Evolutionary conservation across 1,284 basidiomycete species (phyloP).

Genomic region (Cutaneotrichosporon cavernicola): DNA sequence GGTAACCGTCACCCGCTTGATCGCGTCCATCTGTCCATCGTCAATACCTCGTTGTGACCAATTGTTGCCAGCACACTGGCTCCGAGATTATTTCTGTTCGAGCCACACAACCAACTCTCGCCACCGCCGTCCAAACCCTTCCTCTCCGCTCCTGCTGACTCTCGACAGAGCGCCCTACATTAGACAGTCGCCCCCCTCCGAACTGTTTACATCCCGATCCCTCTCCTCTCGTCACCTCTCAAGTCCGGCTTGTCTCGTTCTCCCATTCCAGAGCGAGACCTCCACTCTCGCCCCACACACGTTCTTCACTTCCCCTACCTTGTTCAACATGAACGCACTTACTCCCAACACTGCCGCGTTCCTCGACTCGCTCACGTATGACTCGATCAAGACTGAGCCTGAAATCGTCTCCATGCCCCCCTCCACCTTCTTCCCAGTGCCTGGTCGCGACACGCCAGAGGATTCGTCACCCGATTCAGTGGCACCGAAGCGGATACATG

Average conservation of each 20-base stretch:
- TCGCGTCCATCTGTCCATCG: background rate
- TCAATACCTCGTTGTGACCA: background rate
- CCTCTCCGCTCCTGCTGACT: too few species aligned
- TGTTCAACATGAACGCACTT: conserved; percentile 32
- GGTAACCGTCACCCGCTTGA: background rate
- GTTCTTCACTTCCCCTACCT: background rate
- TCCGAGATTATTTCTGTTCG: background rate
- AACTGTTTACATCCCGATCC: too few species aligned
- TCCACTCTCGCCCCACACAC: background rate
- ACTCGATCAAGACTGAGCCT: conserved; percentile 7
- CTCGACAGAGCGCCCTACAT: too few species aligned
- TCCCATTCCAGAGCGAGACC: background rate
- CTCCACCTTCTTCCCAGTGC: conserved; percentile 45
- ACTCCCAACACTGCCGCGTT: conserved; percentile 49
- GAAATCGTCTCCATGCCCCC: conserved; percentile 30
- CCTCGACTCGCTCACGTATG: conserved; percentile 39
- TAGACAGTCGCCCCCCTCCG: too few species aligned
- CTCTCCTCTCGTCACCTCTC: too few species aligned
- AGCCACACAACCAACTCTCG: background rate
- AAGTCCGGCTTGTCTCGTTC: background rate
- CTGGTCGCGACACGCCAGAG: conserved; percentile 44
- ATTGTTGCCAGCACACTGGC: background rate
- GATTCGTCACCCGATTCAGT: conserved; percentile 39
- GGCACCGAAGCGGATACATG: background rate
- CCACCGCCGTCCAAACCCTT: background rate